These are phyloP conservation scores for Alternaria dauci DNA, from an alignment of 2,329 filamentous ascomycete species.

Conservation along the genomic window DNA sequence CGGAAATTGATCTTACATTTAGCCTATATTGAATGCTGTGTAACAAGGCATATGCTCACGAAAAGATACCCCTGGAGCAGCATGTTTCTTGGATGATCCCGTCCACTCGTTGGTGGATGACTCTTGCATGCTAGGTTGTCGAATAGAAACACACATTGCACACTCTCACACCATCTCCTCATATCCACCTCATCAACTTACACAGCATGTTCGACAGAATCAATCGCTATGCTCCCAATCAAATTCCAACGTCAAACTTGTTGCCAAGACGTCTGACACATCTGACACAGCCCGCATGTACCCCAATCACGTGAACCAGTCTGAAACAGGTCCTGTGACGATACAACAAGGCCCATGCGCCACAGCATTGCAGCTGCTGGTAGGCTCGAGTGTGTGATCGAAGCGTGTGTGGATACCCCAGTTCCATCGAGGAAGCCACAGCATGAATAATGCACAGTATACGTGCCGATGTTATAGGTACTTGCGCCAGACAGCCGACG, in stretches of 20 bases:
- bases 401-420: neutral
- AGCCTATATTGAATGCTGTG: neutral
- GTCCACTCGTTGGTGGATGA: neutral
- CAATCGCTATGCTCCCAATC: neutral
- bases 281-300: conserved; percentile 11
- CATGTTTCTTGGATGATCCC: neutral
- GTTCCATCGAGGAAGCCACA: neutral
- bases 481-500: neutral
- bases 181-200: neutral
- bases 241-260: neutral
- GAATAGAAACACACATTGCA: neutral
- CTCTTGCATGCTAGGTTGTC: neutral
- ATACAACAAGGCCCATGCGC: neutral
- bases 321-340: conserved; percentile 16
- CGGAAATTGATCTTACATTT: neutral
- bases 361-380: neutral
- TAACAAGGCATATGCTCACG: neutral
- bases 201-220: neutral
- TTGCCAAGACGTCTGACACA: conserved; percentile 8
- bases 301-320: conserved; percentile 1
- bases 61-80: neutral
- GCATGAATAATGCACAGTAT: conserved; percentile 7
- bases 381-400: neutral
- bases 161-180: neutral
- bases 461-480: neutral